Evolutionary conservation across 768 basidiomycete genomes (phyloP).

Genomic region (Russula vinacea): DNA sequence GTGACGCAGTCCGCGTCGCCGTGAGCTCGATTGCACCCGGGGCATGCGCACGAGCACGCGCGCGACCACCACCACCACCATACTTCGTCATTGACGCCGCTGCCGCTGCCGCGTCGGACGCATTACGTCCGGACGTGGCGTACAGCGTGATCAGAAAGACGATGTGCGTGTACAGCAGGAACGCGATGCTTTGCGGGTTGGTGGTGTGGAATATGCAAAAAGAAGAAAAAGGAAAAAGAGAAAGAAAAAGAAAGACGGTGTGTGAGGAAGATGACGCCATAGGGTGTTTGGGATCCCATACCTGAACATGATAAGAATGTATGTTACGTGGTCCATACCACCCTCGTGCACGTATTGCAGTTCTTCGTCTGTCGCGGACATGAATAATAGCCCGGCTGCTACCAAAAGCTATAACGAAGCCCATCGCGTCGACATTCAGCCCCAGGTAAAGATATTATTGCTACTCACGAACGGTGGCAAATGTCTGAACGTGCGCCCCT

Average conservation of each 20-base stretch:
- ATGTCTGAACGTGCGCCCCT: slow-evolving; percentile 69
- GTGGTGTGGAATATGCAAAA: not conserved
- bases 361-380: slow-evolving; percentile 94
- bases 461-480: slow-evolving; percentile 81
- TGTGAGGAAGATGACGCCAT: not conserved
- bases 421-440: slow-evolving; percentile 58
- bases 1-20: slow-evolving; percentile 41
- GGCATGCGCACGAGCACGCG: slow-evolving; percentile 14
- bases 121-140: slow-evolving; percentile 58
- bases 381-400: slow-evolving; percentile 62
- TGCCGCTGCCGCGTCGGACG: slow-evolving; percentile 32
- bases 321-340: slow-evolving; percentile 91
- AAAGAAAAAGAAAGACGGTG: slow-evolving; percentile 19
- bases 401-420: slow-evolving; percentile 32
- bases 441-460: not conserved
- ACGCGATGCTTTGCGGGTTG: slow-evolving; percentile 52
- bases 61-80: not conserved
- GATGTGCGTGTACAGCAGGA: slow-evolving; percentile 73
- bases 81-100: not conserved
- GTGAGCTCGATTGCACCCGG: slow-evolving; percentile 46
- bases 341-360: slow-evolving; percentile 61
- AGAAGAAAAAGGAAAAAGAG: slow-evolving; percentile 18
- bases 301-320: slow-evolving; percentile 82
- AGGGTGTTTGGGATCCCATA: slow-evolving; percentile 30
- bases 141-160: slow-evolving; percentile 70